Base-by-base conservation (phyloP, 441 rosid species). In the Daphne laureola region DNA sequence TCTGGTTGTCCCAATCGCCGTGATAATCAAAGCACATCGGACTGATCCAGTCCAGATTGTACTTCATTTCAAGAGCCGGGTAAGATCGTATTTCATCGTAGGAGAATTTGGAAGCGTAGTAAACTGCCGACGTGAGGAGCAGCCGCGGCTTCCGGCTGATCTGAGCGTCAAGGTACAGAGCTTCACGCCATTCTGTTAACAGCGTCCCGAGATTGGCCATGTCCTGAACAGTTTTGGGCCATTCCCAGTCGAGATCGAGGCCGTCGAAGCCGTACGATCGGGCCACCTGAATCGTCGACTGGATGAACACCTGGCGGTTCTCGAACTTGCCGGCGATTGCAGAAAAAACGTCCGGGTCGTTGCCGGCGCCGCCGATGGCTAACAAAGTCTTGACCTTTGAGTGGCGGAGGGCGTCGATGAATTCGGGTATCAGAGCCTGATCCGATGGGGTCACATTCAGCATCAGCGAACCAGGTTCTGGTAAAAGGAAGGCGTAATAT, bases 201-300 rank as follows among this genome's bases (percentile, higher is more conserved):
- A 82, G 43, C 13, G 59, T 0, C 14, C 48, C 85, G 2, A 73
- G 67, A 35, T 75, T 57, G 3, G 47, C 17, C 82, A 74, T 79
- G 45, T 82, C 83, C 38, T 48, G 15, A 1, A 62, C 57, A n/a
- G 72, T 59, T 8, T 55, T 61, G 0, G 84, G 83, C n/a, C 16
- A 79, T 55, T 79, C 81, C 81, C 84, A 82, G 50, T 82, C 85
- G 3, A 82, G 46, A 49, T 79, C 85, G 23, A 82, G 65, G 5
- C 83, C 89, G 46, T 75, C 69, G 25, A 73, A 79, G 0, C 70
- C 69, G 26, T 68, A 74, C 1, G 12, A 45, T 35, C 81, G 56
- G 5, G 81, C 85, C 2, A 75, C 58, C 55, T 73, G 72, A 17
- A 77, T 71, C 15, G 77, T 61, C n/a, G 89, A 79, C 26, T 64